Conservation (phyloP, 352 stramenopile species). For the Phytophthora kernoviae region DNA sequence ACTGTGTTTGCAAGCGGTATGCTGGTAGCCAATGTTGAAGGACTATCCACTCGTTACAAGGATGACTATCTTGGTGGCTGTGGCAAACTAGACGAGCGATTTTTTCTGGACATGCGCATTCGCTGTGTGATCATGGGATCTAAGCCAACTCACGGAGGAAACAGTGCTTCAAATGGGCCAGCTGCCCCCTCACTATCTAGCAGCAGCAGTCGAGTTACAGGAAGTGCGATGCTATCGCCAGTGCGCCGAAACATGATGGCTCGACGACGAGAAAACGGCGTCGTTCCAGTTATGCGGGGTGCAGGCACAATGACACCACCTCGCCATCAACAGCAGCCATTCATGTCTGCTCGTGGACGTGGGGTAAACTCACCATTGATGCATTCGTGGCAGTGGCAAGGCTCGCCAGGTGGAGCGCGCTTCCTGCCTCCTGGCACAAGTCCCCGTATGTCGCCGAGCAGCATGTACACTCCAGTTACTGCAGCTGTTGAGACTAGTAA, state of each 20-base stretch:
- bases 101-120: slow-evolving; percentile 47
- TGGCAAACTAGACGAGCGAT: slow-evolving; percentile 64
- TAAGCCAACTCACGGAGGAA: slow-evolving; percentile 8
- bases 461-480: slow-evolving; percentile 73
- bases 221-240: slow-evolving; percentile 38
- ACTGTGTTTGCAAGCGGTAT: slow-evolving; percentile 43
- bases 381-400: slow-evolving; percentile 76
- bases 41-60: slow-evolving; percentile 44
- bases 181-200: slow-evolving; percentile 7
- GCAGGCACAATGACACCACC: slow-evolving; percentile 44
- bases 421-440: slow-evolving; percentile 22
- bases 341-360: slow-evolving; percentile 10
- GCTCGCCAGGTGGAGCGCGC: slow-evolving; percentile 34
- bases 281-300: slow-evolving; percentile 14
- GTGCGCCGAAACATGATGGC: slow-evolving; percentile 42
- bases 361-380: slow-evolving; percentile 33
- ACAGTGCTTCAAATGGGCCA: slow-evolving; percentile 1
- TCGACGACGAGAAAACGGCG: slow-evolving; percentile 31
- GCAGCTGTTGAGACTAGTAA: slow-evolving; percentile 83
- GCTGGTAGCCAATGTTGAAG: slow-evolving; percentile 46
- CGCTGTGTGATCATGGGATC: slow-evolving; percentile 43
- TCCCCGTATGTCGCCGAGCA: slow-evolving; percentile 48
- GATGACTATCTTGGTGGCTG: slow-evolving; percentile 49
- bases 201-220: slow-evolving; percentile 29
- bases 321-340: slow-evolving; percentile 32